phyloP scores from a whole-genome alignment of 75 land plant genomes.

The Adiantum capillusveneris region DNA sequence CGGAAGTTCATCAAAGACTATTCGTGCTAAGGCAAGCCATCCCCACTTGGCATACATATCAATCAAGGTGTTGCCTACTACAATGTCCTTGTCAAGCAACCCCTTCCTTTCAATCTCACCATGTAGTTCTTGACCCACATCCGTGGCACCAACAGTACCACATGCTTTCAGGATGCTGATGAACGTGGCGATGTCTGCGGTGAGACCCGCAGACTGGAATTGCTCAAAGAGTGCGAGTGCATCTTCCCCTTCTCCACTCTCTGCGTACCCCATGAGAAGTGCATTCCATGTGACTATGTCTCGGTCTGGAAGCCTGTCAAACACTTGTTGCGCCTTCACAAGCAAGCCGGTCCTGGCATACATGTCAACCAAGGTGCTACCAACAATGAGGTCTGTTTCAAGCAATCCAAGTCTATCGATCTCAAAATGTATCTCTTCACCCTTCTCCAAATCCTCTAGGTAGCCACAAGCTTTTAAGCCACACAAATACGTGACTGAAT shows the following conservation, averaged over 20 bases:
- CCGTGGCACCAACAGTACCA: conserved; percentile 33
- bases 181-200: conserved; percentile 44
- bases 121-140: conserved; percentile 42
- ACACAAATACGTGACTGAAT: conserved; percentile 52
- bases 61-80: conserved; percentile 22
- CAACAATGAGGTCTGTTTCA: neutral
- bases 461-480: conserved; percentile 65
- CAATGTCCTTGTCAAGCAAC: neutral
- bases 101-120: conserved; percentile 2
- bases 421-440: conserved; percentile 19
- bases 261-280: conserved; percentile 43
- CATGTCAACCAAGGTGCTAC: conserved; percentile 1
- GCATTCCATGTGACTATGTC: conserved; percentile 54
- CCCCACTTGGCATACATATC: conserved; percentile 19
- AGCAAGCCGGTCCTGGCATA: neutral
- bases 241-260: conserved; percentile 16
- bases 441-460: conserved; percentile 21
- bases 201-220: conserved; percentile 33
- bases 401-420: conserved; percentile 3
- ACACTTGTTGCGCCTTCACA: neutral
- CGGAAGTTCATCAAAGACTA: conserved; percentile 13
- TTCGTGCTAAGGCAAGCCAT: conserved; percentile 7
- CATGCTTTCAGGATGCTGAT: conserved; percentile 63
- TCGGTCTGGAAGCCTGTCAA: conserved; percentile 1
- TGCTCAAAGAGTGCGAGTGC: conserved; percentile 27